Evolutionary conservation across 805 yeast genomes (phyloP).

Genomic region (Suhomyces tanzawaensis): DNA sequence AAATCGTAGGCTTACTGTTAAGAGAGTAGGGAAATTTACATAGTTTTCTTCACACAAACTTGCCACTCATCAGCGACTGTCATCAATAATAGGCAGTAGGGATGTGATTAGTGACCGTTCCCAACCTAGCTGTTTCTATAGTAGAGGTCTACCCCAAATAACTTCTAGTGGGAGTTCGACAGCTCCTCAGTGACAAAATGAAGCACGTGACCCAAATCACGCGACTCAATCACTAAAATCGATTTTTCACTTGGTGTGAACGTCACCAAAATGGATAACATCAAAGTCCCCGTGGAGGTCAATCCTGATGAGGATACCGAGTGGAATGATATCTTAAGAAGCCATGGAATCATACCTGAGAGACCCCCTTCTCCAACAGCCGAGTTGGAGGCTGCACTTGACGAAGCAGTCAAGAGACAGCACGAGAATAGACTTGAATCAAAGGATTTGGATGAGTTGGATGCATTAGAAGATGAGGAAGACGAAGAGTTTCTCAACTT

Average conservation of each 20-base stretch:
- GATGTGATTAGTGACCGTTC: too few relatives aligned
- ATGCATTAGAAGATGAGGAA: constrained; percentile 86
- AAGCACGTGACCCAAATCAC: neutral
- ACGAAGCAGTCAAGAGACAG: constrained; percentile 74
- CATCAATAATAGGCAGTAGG: too few relatives aligned
- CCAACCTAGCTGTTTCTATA: too few relatives aligned
- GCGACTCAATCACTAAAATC: neutral
- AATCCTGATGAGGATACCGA: constrained; percentile 97
- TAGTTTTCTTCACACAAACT: too few relatives aligned
- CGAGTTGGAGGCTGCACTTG: constrained; percentile 82
- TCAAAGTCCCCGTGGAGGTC: constrained; percentile 75
- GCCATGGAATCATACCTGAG: constrained; percentile 89
- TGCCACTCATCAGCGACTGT: too few relatives aligned
- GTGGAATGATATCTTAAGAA: constrained; percentile 94
- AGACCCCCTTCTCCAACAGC: constrained; percentile 86
- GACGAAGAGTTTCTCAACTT: constrained; percentile 83
- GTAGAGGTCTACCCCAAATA: too few relatives aligned
- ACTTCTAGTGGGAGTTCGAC: too few relatives aligned
- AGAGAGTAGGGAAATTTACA: too few relatives aligned
- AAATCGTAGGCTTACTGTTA: too few relatives aligned
- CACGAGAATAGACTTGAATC: constrained; percentile 81
- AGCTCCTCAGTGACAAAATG: neutral
- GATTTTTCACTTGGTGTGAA: neutral
- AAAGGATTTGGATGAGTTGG: constrained; percentile 76
- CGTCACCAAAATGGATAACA: constrained; percentile 8